Base-by-base conservation (phyloP, 768 basidiomycete species). In the Hemileccinum rubropunctum region DNA sequence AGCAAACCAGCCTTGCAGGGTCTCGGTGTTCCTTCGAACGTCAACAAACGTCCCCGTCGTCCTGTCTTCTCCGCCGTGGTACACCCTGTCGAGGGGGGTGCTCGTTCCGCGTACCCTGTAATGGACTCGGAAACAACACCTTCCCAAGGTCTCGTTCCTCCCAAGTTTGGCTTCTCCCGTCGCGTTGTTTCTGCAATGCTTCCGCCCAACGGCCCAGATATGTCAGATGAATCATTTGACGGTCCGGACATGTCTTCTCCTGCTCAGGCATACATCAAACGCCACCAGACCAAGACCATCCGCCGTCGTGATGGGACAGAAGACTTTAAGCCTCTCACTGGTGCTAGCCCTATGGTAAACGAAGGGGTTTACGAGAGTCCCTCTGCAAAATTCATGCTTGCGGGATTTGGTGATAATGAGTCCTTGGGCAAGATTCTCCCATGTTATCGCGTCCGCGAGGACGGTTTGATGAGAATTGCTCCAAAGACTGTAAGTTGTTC, bases 401-500 rank as follows among this genome's bases (percentile, higher is more conserved):
- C 77, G 21, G 90, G 93, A 0, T 97, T 95, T 68, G 89, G 95
- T 14, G 92, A 93, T 58, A 93, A 93, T 60, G 97, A 99, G 67
- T 83, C 88, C 34, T 76, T 84, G 52, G 95, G 95, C 34, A 99
- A 98, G 72, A 82, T 95, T 57, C 68, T 99, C 52, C 95, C 95
- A 28, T 99, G 97, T 69, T 87, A 92, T 64, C 82, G 87, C 44
- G 95, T 97, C 42, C 84, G 86, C 39, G 95, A 98, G 62, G 97
- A 99, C 62, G 95, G 97, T 3, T 67, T 99, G 45, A 95, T 98
- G 84, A 81, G 97, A 58, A 89, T 99, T 53, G 85, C 77, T 34
- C 69, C 78, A 27, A 68, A 81, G 55, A 98, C 94, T 54, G 93
- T 97, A 60, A 64, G 83, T 76, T 9, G 38, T 52, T 39, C 8